phyloP scores from a whole-genome alignment of 164 flowering plant species.

The Dillenia turbinata region DNA sequence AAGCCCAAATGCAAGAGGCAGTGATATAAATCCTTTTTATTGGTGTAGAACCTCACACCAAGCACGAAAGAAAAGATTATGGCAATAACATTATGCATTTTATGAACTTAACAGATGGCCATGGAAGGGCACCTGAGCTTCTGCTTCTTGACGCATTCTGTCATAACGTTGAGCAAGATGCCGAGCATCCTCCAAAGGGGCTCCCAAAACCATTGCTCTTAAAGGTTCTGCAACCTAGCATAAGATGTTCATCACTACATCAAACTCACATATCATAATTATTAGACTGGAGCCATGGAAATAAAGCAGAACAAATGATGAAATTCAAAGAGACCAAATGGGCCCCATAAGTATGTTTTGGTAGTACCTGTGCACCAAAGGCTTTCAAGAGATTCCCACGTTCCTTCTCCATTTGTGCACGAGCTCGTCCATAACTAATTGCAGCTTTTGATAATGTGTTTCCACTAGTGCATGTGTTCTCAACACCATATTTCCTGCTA shows the following conservation, averaged over 20 bases:
- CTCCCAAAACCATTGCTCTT: slow-evolving; percentile 67
- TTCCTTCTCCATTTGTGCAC: slow-evolving; percentile 87
- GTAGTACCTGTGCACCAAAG: slow-evolving; percentile 85
- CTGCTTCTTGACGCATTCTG: slow-evolving; percentile 72
- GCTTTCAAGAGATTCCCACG: slow-evolving; percentile 73
- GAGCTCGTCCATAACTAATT: slow-evolving; percentile 57
- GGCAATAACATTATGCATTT: too few species aligned
- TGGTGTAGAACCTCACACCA: too few species aligned
- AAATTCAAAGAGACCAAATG: too few species aligned
- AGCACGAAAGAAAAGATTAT: too few species aligned
- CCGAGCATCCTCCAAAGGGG: slow-evolving; percentile 79
- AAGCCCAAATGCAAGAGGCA: too few species aligned
- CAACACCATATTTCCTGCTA: slow-evolving; percentile 81
- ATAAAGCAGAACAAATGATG: too few species aligned
- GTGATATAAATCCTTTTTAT: too few species aligned
- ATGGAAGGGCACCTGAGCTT: slow-evolving; percentile 49
- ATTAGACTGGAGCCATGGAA: too few species aligned
- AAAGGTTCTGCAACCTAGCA: slow-evolving; percentile 69
- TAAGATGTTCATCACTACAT: too few species aligned
- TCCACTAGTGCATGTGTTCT: slow-evolving; percentile 87
- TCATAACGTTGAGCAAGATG: slow-evolving; percentile 78
- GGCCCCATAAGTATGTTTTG: not conserved
- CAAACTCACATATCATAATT: too few species aligned
- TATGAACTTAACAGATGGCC: too few species aligned
- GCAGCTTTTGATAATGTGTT: slow-evolving; percentile 77